Evolutionary conservation across 306 rosid species (phyloP).

Genomic region (Boehmeria nivea): DNA sequence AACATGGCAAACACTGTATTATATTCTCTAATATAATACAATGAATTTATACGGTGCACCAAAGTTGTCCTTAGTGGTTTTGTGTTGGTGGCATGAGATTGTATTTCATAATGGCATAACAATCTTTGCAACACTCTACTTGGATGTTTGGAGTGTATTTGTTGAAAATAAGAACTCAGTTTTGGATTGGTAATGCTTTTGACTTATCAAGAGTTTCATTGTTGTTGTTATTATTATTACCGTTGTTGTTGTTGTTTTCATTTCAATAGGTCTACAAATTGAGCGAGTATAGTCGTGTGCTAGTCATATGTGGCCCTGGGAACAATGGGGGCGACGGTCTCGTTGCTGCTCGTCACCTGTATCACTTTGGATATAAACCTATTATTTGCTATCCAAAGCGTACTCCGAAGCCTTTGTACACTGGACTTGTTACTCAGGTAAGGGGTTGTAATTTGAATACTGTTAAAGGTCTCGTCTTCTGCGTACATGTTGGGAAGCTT

Average conservation of each 20-base stretch:
- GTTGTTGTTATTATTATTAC: slow-evolving; percentile 6
- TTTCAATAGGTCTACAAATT: slow-evolving; percentile 60
- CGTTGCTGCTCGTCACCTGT: slow-evolving; percentile 90
- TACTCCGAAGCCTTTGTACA: slow-evolving; percentile 76
- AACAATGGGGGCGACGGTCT: slow-evolving; percentile 97
- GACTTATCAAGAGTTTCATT: too few relatives aligned
- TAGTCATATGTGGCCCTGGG: slow-evolving; percentile 90
- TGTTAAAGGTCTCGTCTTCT: slow-evolving; percentile 10
- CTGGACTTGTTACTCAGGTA: slow-evolving; percentile 91
- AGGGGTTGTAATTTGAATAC: slow-evolving; percentile 5
- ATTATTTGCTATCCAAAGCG: slow-evolving; percentile 75
- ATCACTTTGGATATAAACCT: slow-evolving; percentile 83
- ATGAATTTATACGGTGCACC: too few relatives aligned
- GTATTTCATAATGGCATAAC: too few relatives aligned
- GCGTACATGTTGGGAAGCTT: slow-evolving; percentile 3
- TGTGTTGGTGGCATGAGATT: too few relatives aligned
- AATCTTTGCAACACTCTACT: not conserved
- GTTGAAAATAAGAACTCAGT: slow-evolving; percentile 1
- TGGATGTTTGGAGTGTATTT: not conserved
- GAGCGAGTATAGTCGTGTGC: slow-evolving; percentile 61
- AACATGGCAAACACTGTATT: too few relatives aligned
- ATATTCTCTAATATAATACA: too few relatives aligned
- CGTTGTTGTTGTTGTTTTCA: slow-evolving; percentile 10
- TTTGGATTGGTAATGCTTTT: not conserved
- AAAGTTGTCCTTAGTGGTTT: too few relatives aligned